A percentile compares a stretch with the other conserved stretches of the same genome.
These are phyloP conservation scores for Alternaria solani DNA, from an alignment of 2,329 filamentous ascomycete species.

Conservation along the genomic window DNA sequence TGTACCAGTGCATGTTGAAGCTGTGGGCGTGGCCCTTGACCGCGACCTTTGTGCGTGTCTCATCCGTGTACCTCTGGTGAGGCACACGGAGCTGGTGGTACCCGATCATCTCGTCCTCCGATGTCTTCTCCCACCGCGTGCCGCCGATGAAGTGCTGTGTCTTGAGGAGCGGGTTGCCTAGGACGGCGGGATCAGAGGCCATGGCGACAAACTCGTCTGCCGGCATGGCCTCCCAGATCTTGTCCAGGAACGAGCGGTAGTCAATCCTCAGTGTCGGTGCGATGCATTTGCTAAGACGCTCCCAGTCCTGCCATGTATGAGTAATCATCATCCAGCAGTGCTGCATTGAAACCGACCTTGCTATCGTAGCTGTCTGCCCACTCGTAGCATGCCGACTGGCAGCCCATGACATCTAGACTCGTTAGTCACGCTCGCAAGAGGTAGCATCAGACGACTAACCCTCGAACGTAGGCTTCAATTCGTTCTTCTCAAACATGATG, in stretches of 20 bases:
- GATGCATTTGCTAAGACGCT: conserved; percentile 66
- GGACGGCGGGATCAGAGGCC: conserved; percentile 61
- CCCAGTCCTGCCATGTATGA: conserved; percentile 60
- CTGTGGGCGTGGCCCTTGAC: conserved; percentile 66
- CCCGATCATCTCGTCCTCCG: conserved; percentile 59
- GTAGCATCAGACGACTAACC: conserved; percentile 30
- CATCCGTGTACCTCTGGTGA: conserved; percentile 64
- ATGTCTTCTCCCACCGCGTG: conserved; percentile 60
- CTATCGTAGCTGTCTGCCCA: conserved; percentile 73
- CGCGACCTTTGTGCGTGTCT: conserved; percentile 55
- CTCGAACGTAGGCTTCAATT: conserved; percentile 47
- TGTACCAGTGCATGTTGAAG: conserved; percentile 63
- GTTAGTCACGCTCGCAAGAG: conserved; percentile 24
- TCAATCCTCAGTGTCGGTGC: conserved; percentile 72
- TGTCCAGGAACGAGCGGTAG: conserved; percentile 67
- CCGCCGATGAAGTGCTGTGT: conserved; percentile 67
- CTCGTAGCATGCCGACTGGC: conserved; percentile 62
- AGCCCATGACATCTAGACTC: conserved; percentile 58
- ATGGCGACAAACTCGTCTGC: conserved; percentile 62
- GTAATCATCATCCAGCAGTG: neutral
- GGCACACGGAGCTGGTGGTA: conserved; percentile 67
- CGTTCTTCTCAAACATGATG: conserved; percentile 42
- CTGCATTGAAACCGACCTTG: conserved; percentile 53
- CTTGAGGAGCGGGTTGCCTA: conserved; percentile 63
- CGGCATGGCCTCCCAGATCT: conserved; percentile 65